phyloP scores from a whole-genome alignment of 2,329 filamentous ascomycete species.

The Sphaerulina musiva region DNA sequence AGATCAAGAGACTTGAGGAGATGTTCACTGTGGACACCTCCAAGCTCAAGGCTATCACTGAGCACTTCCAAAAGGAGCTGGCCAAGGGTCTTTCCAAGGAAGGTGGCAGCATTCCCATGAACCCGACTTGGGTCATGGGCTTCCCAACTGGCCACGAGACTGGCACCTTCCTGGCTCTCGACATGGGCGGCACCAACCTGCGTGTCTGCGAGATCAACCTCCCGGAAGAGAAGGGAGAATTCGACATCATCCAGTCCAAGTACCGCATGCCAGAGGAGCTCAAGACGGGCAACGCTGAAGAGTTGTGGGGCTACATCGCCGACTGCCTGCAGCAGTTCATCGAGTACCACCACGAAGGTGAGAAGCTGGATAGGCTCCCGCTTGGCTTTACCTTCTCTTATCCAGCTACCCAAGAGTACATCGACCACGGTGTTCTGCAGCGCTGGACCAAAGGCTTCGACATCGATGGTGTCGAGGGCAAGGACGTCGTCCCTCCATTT shows the following conservation, averaged over 20 bases:
- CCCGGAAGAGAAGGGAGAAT: slow-evolving; percentile 79
- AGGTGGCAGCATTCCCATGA: slow-evolving; percentile 95
- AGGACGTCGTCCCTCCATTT: slow-evolving; percentile 85
- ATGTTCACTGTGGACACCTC: slow-evolving; percentile 69
- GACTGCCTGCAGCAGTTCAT: slow-evolving; percentile 89
- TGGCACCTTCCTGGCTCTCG: slow-evolving; percentile 80
- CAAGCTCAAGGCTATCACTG: slow-evolving; percentile 83
- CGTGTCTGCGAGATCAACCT: slow-evolving; percentile 90
- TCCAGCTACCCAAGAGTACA: slow-evolving; percentile 85
- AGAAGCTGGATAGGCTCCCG: slow-evolving; percentile 61
- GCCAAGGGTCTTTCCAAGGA: slow-evolving; percentile 81
- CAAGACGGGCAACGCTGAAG: slow-evolving; percentile 74
- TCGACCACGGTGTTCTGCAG: slow-evolving; percentile 86
- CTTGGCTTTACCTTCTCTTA: slow-evolving; percentile 96
- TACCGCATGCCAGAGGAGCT: slow-evolving; percentile 91
- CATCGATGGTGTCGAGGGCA: slow-evolving; percentile 81
- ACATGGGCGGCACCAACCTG: slow-evolving; percentile 94
- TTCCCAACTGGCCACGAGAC: slow-evolving; percentile 82
- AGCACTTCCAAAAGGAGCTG: slow-evolving; percentile 84
- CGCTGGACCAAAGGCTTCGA: slow-evolving; percentile 98
- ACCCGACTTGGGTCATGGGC: slow-evolving; percentile 90
- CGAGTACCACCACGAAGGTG: slow-evolving; percentile 68
- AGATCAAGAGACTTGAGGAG: slow-evolving; percentile 79
- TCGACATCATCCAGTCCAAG: slow-evolving; percentile 92
- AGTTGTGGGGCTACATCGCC: slow-evolving; percentile 92